These are phyloP conservation scores for Isoetes engelmannii DNA, from an alignment of 83 land plant species.

Conservation along the genomic window DNA sequence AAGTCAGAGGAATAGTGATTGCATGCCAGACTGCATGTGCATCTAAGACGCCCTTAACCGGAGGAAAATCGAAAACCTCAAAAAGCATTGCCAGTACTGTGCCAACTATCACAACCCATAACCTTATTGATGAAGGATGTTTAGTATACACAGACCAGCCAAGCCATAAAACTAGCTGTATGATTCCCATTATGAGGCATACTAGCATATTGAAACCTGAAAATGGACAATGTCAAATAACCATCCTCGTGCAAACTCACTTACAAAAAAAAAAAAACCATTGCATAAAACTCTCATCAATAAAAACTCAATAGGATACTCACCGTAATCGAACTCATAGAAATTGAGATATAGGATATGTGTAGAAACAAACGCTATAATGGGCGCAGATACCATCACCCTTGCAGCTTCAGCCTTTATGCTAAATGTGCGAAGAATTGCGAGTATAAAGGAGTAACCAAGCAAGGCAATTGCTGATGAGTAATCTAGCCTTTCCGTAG, in stretches of 20 bases:
- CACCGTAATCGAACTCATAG: slow-evolving; percentile 78
- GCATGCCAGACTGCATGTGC: slow-evolving; percentile 92
- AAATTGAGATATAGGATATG: slow-evolving; percentile 87
- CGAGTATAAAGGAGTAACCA: slow-evolving; percentile 61
- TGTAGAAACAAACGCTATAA: slow-evolving; percentile 74
- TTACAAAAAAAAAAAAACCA: too few species aligned
- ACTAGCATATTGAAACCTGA: slow-evolving; percentile 86
- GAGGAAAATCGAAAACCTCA: slow-evolving; percentile 87
- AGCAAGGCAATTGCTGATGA: slow-evolving; percentile 76
- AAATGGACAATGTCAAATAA: slow-evolving; percentile 4
- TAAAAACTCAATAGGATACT: slow-evolving; percentile 9
- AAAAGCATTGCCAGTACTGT: slow-evolving; percentile 65
- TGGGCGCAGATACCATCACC: slow-evolving; percentile 89
- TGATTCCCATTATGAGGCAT: slow-evolving; percentile 57
- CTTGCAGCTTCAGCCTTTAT: slow-evolving; percentile 79
- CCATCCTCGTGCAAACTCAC: not conserved
- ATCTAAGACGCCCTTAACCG: slow-evolving; percentile 64
- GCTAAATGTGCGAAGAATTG: slow-evolving; percentile 57
- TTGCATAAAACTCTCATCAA: not conserved
- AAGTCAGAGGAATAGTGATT: slow-evolving; percentile 64
- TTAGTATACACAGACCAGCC: slow-evolving; percentile 55
- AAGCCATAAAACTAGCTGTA: slow-evolving; percentile 69
- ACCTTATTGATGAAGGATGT: slow-evolving; percentile 73
- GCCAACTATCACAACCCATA: slow-evolving; percentile 64
- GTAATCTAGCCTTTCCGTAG: slow-evolving; percentile 74